Evolutionary conservation across 169 alveolate species (phyloP), one percentile per base, ranked within the genome.

Genomic region (Babesia ovis): DNA sequence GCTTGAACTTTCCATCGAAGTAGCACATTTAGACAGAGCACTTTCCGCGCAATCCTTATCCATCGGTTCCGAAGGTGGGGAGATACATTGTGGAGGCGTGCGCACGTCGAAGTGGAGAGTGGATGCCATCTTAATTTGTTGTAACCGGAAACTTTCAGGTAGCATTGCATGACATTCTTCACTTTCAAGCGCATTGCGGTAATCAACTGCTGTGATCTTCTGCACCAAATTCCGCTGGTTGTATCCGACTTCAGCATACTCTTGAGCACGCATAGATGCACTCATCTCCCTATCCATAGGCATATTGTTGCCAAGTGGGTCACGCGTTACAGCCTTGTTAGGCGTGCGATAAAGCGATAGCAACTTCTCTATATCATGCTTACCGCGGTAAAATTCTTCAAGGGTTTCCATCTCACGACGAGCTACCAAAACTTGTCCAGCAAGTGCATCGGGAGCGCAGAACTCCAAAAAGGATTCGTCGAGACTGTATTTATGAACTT

Each of bases 61-160:
- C 2, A 4, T 32, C 8, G 66, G 1, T 45, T 61, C 83, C 4
- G 74, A 3, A 2, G 72, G 72, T n/a, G 83, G 83, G 6, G 83
- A 72, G 16, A 72, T 70, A 43, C 68, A 72, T 39, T 43, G 86
- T 12, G 86, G 86, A 16, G 86, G 86, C 70, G 86, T 79, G 22
- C 77, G 74, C 34, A 56, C n/a, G 70, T 79, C 86, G 32, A 79
- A 79, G 75, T 79, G 86, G 32, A 79, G 22, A 42, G 23, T 29
- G 8, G 58, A 41, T 12, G 58, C 50, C 71, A 51, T 54, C 68
- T 81, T 70, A 9, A 81, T 59, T 60, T 68, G 84, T 50, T 41
- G 61, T 32, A 37, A 4, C 3, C 89, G 69, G 50, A 62, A 81
- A 31, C 56, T 54, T 9, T 60, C 59, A 1, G 89, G 89, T 46